Conservation (phyloP, 192 early-diverging fungal genomes). For the Chytriomyces confervae region DNA sequence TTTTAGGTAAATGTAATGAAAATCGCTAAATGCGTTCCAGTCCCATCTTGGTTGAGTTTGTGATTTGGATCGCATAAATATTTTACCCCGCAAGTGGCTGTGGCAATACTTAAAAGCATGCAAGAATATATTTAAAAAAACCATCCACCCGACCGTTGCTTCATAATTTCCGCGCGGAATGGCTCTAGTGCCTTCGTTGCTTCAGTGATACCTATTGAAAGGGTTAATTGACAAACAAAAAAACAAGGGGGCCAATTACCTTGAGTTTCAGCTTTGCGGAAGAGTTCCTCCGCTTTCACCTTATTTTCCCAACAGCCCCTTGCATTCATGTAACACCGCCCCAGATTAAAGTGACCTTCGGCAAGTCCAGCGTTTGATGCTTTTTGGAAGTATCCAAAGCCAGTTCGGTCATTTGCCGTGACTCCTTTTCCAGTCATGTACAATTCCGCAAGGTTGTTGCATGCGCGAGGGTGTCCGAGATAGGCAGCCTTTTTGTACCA, state of each 20-base stretch:
- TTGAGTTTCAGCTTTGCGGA: conserved; percentile 13
- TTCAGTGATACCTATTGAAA: conserved; percentile 24
- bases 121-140: not conserved
- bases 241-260: not conserved
- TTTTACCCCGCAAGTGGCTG: too few species aligned
- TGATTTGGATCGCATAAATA: too few species aligned
- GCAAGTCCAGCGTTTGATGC: conserved; percentile 25
- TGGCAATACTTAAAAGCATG: too few species aligned
- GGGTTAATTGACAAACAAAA: not conserved
- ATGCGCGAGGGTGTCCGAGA: conserved; percentile 24
- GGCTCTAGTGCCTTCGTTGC: conserved; percentile 30
- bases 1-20: too few species aligned
- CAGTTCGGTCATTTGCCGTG: conserved; percentile 1
- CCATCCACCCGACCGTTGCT: conserved; percentile 27
- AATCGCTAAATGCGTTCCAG: too few species aligned
- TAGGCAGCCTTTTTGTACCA: conserved; percentile 28
- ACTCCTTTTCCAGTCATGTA: conserved; percentile 37
- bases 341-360: conserved; percentile 30
- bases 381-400: conserved; percentile 31
- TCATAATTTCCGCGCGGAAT: conserved; percentile 29
- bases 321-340: conserved; percentile 17
- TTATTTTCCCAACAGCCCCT: conserved; percentile 34
- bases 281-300: conserved; percentile 27
- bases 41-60: too few species aligned
- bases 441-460: conserved; percentile 34